These are phyloP conservation scores for Penicillium palitans DNA, from an alignment of 2,329 filamentous ascomycete species.

Conservation along the genomic window DNA sequence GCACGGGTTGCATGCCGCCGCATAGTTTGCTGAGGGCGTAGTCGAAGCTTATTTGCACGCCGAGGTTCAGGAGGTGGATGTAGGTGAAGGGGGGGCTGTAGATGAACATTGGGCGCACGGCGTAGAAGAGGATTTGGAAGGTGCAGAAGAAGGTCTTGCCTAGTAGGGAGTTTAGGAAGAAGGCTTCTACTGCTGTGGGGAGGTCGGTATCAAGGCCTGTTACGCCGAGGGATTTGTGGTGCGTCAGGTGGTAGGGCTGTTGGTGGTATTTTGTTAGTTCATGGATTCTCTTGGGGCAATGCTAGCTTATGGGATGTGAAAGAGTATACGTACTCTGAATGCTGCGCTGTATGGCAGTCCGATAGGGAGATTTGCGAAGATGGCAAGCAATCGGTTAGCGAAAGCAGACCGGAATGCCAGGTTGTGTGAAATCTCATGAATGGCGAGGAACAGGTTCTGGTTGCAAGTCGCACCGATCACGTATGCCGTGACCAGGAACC, in stretches of 20 bases:
- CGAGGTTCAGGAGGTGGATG: slow-evolving; percentile 80
- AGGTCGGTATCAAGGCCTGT: slow-evolving; percentile 95
- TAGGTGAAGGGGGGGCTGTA: slow-evolving; percentile 85
- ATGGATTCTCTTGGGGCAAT: neutral
- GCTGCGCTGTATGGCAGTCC: slow-evolving; percentile 94
- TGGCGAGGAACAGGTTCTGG: slow-evolving; percentile 97
- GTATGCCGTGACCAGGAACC: slow-evolving; percentile 85
- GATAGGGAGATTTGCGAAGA: slow-evolving; percentile 94
- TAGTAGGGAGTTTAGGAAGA: slow-evolving; percentile 87
- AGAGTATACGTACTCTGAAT: slow-evolving; percentile 66
- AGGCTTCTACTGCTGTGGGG: slow-evolving; percentile 84
- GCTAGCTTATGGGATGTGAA: neutral
- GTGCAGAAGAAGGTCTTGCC: slow-evolving; percentile 99
- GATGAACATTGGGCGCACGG: slow-evolving; percentile 89
- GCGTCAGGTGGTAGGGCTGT: slow-evolving; percentile 92
- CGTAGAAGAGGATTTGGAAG: slow-evolving; percentile 99
- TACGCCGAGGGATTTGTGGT: slow-evolving; percentile 97
- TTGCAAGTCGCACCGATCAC: slow-evolving; percentile 91
- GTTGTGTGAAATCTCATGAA: slow-evolving; percentile 98
- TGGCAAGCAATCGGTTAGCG: slow-evolving; percentile 81
- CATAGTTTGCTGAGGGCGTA: slow-evolving; percentile 62
- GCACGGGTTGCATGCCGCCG: slow-evolving; percentile 59
- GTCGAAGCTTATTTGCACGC: slow-evolving; percentile 77
- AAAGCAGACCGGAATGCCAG: slow-evolving; percentile 80
- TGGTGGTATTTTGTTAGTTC: slow-evolving; percentile 6